phyloP scores from a whole-genome alignment of 164 flowering plant genomes.

The Litsea cubeba region DNA sequence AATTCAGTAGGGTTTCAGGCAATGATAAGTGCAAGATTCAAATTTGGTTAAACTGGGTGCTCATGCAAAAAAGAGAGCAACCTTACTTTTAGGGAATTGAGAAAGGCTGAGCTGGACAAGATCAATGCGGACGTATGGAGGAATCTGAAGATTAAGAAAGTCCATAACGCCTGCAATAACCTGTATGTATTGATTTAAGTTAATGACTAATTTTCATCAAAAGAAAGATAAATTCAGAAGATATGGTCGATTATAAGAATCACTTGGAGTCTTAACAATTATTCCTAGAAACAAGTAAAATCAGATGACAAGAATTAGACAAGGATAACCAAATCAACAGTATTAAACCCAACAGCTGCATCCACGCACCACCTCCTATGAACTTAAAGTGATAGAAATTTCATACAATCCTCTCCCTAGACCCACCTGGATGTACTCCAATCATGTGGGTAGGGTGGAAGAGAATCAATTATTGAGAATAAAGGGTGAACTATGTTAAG shows the following conservation, averaged over 20 bases:
- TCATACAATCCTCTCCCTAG: too few species aligned
- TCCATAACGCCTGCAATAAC: slow-evolving; percentile 81
- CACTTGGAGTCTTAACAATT: background rate
- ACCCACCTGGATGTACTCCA: too few species aligned
- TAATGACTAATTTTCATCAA: background rate
- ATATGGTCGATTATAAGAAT: background rate
- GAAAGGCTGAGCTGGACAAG: slow-evolving; percentile 53
- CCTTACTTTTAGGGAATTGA: slow-evolving; percentile 41
- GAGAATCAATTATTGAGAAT: too few species aligned
- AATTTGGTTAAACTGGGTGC: background rate
- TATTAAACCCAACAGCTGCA: too few species aligned
- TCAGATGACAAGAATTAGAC: too few species aligned
- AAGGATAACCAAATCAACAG: too few species aligned
- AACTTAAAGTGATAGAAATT: too few species aligned
- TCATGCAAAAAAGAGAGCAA: slow-evolving; percentile 22
- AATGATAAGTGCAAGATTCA: background rate
- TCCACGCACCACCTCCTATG: too few species aligned
- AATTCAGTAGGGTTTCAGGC: background rate
- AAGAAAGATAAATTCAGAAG: background rate
- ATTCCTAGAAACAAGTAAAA: too few species aligned
- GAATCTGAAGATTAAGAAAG: slow-evolving; percentile 54
- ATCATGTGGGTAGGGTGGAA: too few species aligned
- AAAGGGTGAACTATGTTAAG: too few species aligned
- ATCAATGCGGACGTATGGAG: slow-evolving; percentile 83
- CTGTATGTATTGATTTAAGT: slow-evolving; percentile 46